These are phyloP conservation scores for Drosera spatulata DNA, from an alignment of 179 eudicot genomes.

Conservation along the genomic window DNA sequence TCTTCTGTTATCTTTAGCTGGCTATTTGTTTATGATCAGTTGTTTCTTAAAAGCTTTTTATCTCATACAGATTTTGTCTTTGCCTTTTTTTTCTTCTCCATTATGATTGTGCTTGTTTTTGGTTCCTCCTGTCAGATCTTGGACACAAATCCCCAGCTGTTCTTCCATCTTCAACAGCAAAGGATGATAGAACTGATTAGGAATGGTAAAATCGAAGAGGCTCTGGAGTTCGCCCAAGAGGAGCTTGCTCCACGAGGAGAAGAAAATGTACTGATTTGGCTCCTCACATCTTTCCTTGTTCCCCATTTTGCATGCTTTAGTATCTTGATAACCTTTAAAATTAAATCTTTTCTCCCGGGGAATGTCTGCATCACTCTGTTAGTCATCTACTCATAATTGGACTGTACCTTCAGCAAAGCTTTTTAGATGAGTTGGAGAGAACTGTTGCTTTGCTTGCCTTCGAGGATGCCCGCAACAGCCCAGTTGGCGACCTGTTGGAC, in stretches of 20 bases:
- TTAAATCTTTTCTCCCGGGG: too few species aligned
- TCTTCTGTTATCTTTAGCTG: too few species aligned
- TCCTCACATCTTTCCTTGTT: background rate
- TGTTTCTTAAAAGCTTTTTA: too few species aligned
- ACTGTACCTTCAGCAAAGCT: conserved; percentile 52
- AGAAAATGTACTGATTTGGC: conserved; percentile 58
- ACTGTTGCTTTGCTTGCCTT: conserved; percentile 90
- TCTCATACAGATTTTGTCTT: too few species aligned
- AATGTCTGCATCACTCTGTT: too few species aligned
- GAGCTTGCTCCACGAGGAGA: conserved; percentile 97
- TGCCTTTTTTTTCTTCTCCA: too few species aligned
- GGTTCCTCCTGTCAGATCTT: conserved; percentile 48
- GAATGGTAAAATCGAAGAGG: conserved; percentile 88
- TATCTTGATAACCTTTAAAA: background rate
- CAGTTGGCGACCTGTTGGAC: conserved; percentile 81
- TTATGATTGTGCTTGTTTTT: too few species aligned
- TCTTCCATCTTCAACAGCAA: conserved; percentile 97
- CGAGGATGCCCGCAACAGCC: conserved; percentile 75
- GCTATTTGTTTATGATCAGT: too few species aligned
- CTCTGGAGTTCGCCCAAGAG: conserved; percentile 96
- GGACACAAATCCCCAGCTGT: conserved; percentile 88
- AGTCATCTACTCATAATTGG: conserved; percentile 6
- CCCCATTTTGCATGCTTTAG: background rate
- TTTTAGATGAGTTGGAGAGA: conserved; percentile 87
- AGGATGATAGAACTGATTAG: conserved; percentile 84